Base-by-base conservation (phyloP, 1,284 basidiomycete species). In the Puccinia polysora region DNA sequence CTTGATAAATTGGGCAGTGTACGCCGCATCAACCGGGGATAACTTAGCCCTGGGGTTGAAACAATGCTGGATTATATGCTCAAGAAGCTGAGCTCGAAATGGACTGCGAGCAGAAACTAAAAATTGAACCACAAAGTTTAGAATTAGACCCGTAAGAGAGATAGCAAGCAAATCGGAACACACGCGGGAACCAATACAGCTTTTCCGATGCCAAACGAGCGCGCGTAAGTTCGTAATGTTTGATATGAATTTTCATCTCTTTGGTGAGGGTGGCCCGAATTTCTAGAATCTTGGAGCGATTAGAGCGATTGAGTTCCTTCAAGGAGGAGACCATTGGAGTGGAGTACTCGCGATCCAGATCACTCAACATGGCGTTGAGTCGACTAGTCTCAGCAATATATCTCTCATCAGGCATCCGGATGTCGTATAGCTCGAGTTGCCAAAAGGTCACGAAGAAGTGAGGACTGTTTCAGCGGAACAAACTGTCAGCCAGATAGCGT, bases 1-100 rank as follows among this genome's bases (percentile, higher is more conserved):
- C 76, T 89, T 89, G 78, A 98, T 88, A 78, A 98, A 90, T 76
- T 91, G 89, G 7, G 91, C 89, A 73, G 93, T 91, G 76, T 89
- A 98, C 68, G 95, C 88, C 10, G 96, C 96, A 80, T 98, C 96
- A 84, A 93, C 91, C 0, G 94, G 92, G 0, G 94, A 95, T 15
- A 97, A 82, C 45, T 96, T 83, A 73, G 89, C 90, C 34, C 96
- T 87, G 2, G 96, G 95, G 77, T 91, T 88, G 75, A 98, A 85
- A 80, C 96, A 98, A 78, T 94, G 86, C 78, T 97, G 91, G 65
- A 92, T 86, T 50, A 95, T 81, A 20, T 86, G 83, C 36, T 84
- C 82, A 28, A 86, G 84, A 49, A 90, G 81, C 14, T 81, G 77
- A 4, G 80, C 78, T 10, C 84, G 83, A n/a, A 74, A 38, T 18